Evolutionary conservation across 1,139 yeast species (phyloP), one percentile per base, ranked within the genome.

Genomic region (Candida sp.): DNA sequence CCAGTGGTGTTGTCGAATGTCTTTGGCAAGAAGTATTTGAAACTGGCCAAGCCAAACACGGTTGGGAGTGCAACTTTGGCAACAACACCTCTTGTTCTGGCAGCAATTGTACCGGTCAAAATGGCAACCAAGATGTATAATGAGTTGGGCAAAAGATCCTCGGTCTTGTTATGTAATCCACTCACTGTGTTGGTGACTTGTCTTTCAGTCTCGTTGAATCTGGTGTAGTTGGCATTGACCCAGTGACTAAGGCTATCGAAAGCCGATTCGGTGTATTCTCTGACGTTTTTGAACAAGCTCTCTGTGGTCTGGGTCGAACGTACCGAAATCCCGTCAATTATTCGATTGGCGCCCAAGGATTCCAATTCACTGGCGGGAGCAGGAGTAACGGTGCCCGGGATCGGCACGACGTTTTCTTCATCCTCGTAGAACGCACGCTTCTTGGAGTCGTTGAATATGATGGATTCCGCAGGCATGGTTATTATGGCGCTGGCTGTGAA

Each of bases 81-180:
- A 4, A 87, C 49, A 11, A 88, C 54, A 45, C 85, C 83, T 54
- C 90, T 80, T 61, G 86, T 86, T 63, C 97, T 90, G 3, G 96
- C 84, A 47, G 89, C 66, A 46, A 94, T 85, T 30, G 90, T 83
- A 48, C 98, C 98, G 4, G 96, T 75, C 60, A 93, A 79, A 2
- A 86, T 79, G n/a, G 93, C 94, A 41, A 92, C 83, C 9, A 84
- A 63, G 28, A 90, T 77, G 63, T 90, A 92, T 28, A 90, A 72
- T 4, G 87, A 72, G 53, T 90, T 91, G 8, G 98, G 96, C 44
- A 89, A 74, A 49, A 93, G 70, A 54, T 85, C 90, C 68, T 92
- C 98, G 48, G 81, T 74, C 57, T 80, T 85, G 58, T 84, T 82
- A 67, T 89, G 94, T 58, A 94, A 77, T 23, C 77, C 77, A 30